phyloP scores from a whole-genome alignment of 1,284 basidiomycete species.

The Stygiomarasmius scandens region DNA sequence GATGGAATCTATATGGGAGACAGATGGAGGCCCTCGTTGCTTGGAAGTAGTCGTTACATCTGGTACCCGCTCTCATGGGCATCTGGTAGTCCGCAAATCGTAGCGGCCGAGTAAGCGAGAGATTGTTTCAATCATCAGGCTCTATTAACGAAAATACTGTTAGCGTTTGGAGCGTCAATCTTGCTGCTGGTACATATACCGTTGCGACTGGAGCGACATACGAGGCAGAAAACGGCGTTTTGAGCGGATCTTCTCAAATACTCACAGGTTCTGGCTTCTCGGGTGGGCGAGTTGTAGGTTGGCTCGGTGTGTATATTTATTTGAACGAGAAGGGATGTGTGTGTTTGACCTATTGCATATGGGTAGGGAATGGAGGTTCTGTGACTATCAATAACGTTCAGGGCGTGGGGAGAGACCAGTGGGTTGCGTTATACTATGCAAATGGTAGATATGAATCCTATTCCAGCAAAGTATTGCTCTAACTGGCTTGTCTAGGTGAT shows the following conservation, averaged over 20 bases:
- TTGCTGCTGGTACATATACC: constrained; percentile 47
- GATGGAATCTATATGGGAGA: constrained; percentile 68
- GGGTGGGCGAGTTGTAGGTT: constrained; percentile 53
- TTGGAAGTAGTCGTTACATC: constrained; percentile 62
- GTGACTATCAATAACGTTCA: constrained; percentile 61
- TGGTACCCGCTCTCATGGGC: constrained; percentile 64
- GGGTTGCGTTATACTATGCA: constrained; percentile 62
- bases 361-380: constrained; percentile 55
- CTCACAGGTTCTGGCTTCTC: constrained; percentile 51
- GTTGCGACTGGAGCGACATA: constrained; percentile 55
- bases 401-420: constrained; percentile 53
- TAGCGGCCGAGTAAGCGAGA: constrained; percentile 46
- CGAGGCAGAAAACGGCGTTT: constrained; percentile 56
- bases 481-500: constrained; percentile 36
- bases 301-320: constrained; percentile 42
- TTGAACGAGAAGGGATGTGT: not conserved
- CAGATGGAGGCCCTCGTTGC: constrained; percentile 57
- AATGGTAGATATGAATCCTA: constrained; percentile 41
- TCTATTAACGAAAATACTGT: not conserved
- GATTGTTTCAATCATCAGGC: not conserved
- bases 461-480: not conserved
- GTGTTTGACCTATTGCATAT: not conserved
- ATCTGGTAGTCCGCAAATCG: constrained; percentile 53
- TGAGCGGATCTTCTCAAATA: constrained; percentile 51
- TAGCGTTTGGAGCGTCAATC: constrained; percentile 54